A percentile compares a stretch with the other conserved stretches of the same genome.
Evolutionary conservation across 495 filamentous ascomycete species (phyloP).

Genomic region (Penicillium psychrofluorescens): DNA sequence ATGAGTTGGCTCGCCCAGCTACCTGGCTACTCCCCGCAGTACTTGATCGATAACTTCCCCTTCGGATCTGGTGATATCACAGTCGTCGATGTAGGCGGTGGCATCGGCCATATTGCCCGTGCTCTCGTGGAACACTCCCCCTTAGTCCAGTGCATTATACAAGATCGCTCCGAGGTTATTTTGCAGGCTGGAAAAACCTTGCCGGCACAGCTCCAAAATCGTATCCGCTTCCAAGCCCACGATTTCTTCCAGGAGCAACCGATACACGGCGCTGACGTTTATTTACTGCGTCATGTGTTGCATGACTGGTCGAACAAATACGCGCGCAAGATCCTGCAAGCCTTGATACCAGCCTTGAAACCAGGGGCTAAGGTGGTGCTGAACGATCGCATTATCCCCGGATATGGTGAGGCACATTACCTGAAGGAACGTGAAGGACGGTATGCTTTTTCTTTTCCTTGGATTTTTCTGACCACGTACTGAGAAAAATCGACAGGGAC

Average conservation of each 20-base stretch:
- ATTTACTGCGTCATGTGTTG: slow-evolving; percentile 51
- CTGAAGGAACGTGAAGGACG: slow-evolving; percentile 10
- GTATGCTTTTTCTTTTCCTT: slow-evolving; percentile 1
- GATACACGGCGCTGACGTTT: slow-evolving; percentile 46
- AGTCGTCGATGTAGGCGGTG: slow-evolving; percentile 50
- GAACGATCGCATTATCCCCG: slow-evolving; percentile 34
- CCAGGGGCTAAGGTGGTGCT: slow-evolving; percentile 41
- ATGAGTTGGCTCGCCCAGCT: slow-evolving; percentile 37
- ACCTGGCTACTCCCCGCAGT: slow-evolving; percentile 41
- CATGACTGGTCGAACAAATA: slow-evolving; percentile 55
- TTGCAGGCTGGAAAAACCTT: slow-evolving; percentile 30
- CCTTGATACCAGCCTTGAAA: slow-evolving; percentile 49
- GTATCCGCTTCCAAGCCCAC: slow-evolving; percentile 40
- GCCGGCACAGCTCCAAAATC: slow-evolving; percentile 25
- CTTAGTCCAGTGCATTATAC: slow-evolving; percentile 42
- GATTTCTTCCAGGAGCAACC: slow-evolving; percentile 51
- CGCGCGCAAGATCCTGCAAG: slow-evolving; percentile 43
- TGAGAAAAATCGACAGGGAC: slow-evolving; percentile 11
- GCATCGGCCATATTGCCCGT: slow-evolving; percentile 44
- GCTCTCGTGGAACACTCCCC: slow-evolving; percentile 31
- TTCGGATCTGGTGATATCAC: slow-evolving; percentile 33
- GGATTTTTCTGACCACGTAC: not conserved
- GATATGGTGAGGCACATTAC: slow-evolving; percentile 8
- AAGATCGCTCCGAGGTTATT: slow-evolving; percentile 44
- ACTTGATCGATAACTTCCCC: slow-evolving; percentile 39